phyloP scores from a whole-genome alignment of 352 stramenopile genomes.

The Phytopythium chamaehyphon region DNA sequence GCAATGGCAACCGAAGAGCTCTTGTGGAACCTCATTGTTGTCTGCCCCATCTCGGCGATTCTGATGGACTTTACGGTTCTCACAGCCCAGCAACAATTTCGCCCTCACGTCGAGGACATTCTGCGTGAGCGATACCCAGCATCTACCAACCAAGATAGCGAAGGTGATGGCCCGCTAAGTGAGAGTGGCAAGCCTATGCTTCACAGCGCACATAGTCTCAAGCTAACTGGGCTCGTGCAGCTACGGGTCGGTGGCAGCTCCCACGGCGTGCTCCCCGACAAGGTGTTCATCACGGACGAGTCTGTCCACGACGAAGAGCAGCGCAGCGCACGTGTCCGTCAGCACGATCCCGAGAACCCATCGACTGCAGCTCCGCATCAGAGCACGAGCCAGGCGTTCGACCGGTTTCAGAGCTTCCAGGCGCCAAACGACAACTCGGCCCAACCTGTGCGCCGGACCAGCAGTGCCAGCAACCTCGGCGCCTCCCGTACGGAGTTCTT shows the following conservation, averaged over 20 bases:
- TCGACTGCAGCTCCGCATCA: not conserved
- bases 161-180: slow-evolving; percentile 9
- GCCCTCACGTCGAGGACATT: slow-evolving; percentile 52
- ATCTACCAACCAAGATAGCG: slow-evolving; percentile 12
- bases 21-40: slow-evolving; percentile 53
- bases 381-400: slow-evolving; percentile 1
- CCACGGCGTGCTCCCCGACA: slow-evolving; percentile 12
- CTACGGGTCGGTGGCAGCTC: slow-evolving; percentile 2
- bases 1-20: slow-evolving; percentile 36
- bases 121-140: slow-evolving; percentile 41
- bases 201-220: slow-evolving; percentile 5
- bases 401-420: slow-evolving; percentile 8
- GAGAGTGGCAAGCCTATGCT: slow-evolving; percentile 8
- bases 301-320: not conserved
- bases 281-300: slow-evolving; percentile 18
- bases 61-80: slow-evolving; percentile 36
- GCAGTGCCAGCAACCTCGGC: slow-evolving; percentile 18
- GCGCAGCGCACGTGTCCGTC: not conserved
- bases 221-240: slow-evolving; percentile 1
- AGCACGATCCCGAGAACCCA: slow-evolving; percentile 2
- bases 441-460: slow-evolving; percentile 5
- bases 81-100: slow-evolving; percentile 43
- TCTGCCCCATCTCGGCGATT: slow-evolving; percentile 43
- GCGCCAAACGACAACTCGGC: not conserved
- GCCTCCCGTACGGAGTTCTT: slow-evolving; percentile 18